Evolutionary conservation across 2,329 filamentous ascomycete genomes (phyloP).

Genomic region (Scytalidium lignicola): DNA sequence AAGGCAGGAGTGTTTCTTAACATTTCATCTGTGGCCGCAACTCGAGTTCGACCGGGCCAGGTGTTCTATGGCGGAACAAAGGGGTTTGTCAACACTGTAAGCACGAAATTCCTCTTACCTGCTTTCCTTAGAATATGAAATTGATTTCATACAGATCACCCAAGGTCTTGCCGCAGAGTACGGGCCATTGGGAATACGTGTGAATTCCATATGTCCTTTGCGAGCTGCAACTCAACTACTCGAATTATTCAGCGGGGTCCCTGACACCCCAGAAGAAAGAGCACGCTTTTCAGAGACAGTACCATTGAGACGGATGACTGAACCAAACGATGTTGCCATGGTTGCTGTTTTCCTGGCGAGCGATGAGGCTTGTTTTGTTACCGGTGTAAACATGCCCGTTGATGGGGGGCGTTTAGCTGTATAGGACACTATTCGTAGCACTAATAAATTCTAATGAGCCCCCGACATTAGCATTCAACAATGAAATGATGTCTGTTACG

Average conservation of each 20-base stretch:
- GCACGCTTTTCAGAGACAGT: not conserved
- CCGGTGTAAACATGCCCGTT: constrained; percentile 1
- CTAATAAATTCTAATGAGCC: not conserved
- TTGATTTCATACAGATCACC: not conserved
- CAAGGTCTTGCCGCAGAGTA: not conserved
- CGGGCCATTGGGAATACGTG: not conserved
- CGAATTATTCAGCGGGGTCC: not conserved
- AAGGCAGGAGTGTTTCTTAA: not conserved
- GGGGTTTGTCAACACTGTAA: not conserved
- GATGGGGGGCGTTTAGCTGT: not conserved
- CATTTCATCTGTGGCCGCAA: not conserved
- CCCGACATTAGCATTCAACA: not conserved
- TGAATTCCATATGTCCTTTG: not conserved
- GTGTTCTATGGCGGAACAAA: not conserved
- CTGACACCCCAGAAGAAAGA: not conserved
- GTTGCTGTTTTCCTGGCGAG: not conserved
- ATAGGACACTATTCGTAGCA: not conserved
- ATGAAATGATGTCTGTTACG: not conserved
- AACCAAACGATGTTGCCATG: not conserved
- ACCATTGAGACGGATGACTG: not conserved
- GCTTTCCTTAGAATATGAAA: not conserved
- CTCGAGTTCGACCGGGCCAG: not conserved
- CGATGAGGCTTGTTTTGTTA: not conserved
- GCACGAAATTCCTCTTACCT: not conserved
- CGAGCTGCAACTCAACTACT: not conserved